Base-by-base conservation (phyloP, 768 basidiomycete genomes). In the Pisolithus marmoratus region DNA sequence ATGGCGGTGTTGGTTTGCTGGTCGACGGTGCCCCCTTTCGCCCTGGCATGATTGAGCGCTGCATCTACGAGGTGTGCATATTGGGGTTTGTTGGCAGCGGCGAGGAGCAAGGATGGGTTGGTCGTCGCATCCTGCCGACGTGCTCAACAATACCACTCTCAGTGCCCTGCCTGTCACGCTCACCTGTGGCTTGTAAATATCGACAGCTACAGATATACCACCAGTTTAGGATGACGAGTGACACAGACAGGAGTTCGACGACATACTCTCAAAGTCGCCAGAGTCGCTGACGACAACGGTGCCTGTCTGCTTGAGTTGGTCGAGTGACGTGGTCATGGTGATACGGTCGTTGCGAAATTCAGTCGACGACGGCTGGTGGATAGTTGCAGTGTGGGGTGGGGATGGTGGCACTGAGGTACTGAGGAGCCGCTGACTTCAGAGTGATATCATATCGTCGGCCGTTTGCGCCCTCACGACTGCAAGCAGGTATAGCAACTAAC, bases 231-330 rank as follows among this genome's bases (percentile, higher is more conserved):
- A 47, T 63, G 53, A 51, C 1, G 24, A 5, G 1, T 23, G n/a
- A 19, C 0, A 4, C 26, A 22, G 49, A 63, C 42, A 57, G 54
- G 60, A 53, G 52, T 54, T 36, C 19, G 2, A 3, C 14, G 17
- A 38, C 73, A 62, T 52, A 76, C 90, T 78, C 71, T 90, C 90
- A 66, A 95, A 94, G 72, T 95, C 93, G 49, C 94, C 94, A 52
- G 92, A 90, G 78, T 98, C 94, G 41, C 89, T 91, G 66, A 94
- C 91, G 68, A 97, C 92, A 61, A 85, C 84, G 62, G 94, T 97
- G 59, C 93, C 93, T 60, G 86, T 86, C 63, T 85, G 78, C 67
- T 94, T 94, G 62, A 94, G 87, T 51, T 72, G 72, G 67, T 89
- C 86, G 58, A 90, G 84, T 34, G 87, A 87, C 61, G 77, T 87